Evolutionary conservation across 192 early-diverging fungal genomes (phyloP), one percentile per base, ranked within the genome.

Genomic region (Geranomyces variabilis): DNA sequence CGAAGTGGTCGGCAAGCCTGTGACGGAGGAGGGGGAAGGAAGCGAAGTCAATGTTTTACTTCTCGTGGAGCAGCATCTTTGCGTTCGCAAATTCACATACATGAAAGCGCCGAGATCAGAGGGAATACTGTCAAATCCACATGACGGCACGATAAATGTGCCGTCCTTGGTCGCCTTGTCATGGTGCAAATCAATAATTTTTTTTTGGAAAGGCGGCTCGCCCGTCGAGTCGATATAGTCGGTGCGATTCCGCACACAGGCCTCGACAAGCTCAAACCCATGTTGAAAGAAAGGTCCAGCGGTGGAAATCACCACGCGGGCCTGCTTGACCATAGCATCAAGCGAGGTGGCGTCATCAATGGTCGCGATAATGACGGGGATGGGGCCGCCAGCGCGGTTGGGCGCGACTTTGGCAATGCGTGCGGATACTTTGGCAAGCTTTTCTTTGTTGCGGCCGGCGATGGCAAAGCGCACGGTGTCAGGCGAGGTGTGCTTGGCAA

Each of bases 201-300:
- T 63, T 46, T 83, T 77, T 21, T 88, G 79, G 81, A 90, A 93
- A 8, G 73, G 77, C 31, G 83, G 75, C 66, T 96, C 94, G 45
- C 93, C 96, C n/a, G 94, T 95, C 12, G 89, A 91, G 68, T 98
- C 96, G 34, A 94, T 82, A 72, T 96, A 98, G 72, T 98, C 88
- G 0, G 94, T 93, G 0, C 81, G 67, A 28, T 84, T 72, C 12
- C 85, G 78, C n/a, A 92, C 75, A 65, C 92, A 92, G 0, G 88
- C 78, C 21, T 83, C 87, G 4, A 93, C 90, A 13, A 87, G 83
- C 22, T 83, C 81, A 45, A 31, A 33, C 5, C 94, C 94, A 64
- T 93, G 86, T 36, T 86, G 64, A 3, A 81, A 53, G 77, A 90
- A 95, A 6, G 94, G 95, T 31, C 92, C 95, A 17, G 93, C 94